Percentiles rank a stretch among this genome's conserved stretches.
These are phyloP conservation scores for Penicillium lagena DNA, from an alignment of 495 filamentous ascomycete genomes.

Conservation along the genomic window DNA sequence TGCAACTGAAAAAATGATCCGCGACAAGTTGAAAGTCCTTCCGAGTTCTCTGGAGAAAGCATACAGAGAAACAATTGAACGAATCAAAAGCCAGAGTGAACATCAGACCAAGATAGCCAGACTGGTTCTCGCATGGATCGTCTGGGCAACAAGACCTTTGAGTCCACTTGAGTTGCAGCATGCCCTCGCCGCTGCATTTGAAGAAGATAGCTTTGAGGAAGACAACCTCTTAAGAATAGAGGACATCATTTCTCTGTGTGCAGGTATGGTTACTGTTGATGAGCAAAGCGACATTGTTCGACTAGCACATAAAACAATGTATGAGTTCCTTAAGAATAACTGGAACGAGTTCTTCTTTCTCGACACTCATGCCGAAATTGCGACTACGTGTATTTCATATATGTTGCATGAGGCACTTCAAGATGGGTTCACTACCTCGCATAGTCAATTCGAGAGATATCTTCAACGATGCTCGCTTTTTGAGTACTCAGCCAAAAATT, in stretches of 20 bases:
- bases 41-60: not conserved
- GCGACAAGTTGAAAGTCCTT: too few relatives aligned
- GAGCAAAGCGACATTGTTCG: constrained; percentile 33
- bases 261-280: constrained; percentile 47
- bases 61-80: constrained; percentile 15
- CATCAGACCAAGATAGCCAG: constrained; percentile 17
- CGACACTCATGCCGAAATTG: too few relatives aligned
- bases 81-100: constrained; percentile 24
- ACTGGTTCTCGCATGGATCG: constrained; percentile 27
- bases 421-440: too few relatives aligned
- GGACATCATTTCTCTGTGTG: constrained; percentile 39
- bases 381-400: too few relatives aligned
- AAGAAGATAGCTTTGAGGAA: constrained; percentile 24
- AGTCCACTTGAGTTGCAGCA: constrained; percentile 36
- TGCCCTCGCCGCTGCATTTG: constrained; percentile 37
- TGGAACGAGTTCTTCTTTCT: too few relatives aligned
- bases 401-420: too few relatives aligned
- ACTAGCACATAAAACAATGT: constrained; percentile 49
- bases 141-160: constrained; percentile 31
- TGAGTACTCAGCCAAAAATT: too few relatives aligned
- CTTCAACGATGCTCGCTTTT: too few relatives aligned
- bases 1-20: too few relatives aligned
- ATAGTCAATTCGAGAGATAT: too few relatives aligned
- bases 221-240: constrained; percentile 31
- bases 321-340: constrained; percentile 36